Percentiles rank a stretch among this genome's conserved stretches.
These are phyloP conservation scores for Turnera subulata DNA, from an alignment of 345 rosid genomes.

Conservation along the genomic window DNA sequence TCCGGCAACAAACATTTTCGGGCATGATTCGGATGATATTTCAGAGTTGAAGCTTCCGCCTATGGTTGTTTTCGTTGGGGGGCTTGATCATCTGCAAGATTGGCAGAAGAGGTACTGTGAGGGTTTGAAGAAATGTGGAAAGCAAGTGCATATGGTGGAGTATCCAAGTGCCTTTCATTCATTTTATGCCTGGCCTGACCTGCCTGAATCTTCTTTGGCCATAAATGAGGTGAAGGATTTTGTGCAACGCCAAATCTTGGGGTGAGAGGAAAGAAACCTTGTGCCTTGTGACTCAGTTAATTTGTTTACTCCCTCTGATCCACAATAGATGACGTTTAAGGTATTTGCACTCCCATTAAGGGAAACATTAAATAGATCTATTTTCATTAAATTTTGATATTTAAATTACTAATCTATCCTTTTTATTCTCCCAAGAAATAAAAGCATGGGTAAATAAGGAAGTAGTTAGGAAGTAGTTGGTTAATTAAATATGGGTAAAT, in stretches of 20 bases:
- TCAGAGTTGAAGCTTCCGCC: constrained; percentile 5
- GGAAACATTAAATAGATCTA: too few relatives aligned
- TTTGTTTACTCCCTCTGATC: too few relatives aligned
- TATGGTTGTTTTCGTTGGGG: constrained; percentile 7
- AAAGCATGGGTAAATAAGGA: too few relatives aligned
- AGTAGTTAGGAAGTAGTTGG: too few relatives aligned
- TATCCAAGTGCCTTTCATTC: constrained; percentile 5
- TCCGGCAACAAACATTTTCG: constrained; percentile 10
- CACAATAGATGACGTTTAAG: too few relatives aligned
- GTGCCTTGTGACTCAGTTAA: too few relatives aligned
- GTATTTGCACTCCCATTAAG: too few relatives aligned
- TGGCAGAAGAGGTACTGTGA: constrained; percentile 22
- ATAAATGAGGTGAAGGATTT: constrained; percentile 20
- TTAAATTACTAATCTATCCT: too few relatives aligned
- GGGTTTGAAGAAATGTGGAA: constrained; percentile 6
- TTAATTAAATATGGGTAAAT: too few relatives aligned
- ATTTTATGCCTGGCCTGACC: background rate
- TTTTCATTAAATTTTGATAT: too few relatives aligned
- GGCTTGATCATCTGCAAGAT: constrained; percentile 16
- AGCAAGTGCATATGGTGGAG: constrained; percentile 11
- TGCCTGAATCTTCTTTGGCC: constrained; percentile 3
- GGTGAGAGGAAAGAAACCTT: too few relatives aligned
- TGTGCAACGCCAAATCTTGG: background rate
- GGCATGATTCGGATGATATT: constrained; percentile 9
- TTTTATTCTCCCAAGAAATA: too few relatives aligned